Percentiles rank a stretch among this genome's conserved stretches.
Conservation (phyloP, 2,329 filamentous ascomycete species). For the Aspergillus fumigatus region DNA sequence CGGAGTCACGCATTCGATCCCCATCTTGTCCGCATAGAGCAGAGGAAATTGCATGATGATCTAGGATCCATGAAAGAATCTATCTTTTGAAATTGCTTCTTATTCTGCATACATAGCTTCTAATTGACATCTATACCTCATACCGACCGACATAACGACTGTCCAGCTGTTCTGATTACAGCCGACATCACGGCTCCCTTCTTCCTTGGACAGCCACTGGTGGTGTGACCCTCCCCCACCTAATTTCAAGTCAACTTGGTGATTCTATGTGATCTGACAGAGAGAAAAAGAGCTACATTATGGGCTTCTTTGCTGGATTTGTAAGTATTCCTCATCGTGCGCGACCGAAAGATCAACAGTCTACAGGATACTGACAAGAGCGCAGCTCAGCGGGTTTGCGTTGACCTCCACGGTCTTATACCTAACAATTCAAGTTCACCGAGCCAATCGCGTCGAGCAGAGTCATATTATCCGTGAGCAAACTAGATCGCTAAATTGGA, state of each 20-base stretch:
- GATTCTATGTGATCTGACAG: background rate
- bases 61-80: background rate
- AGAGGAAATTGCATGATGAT: background rate
- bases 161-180: background rate
- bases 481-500: slow-evolving; percentile 37
- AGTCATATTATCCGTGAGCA: slow-evolving; percentile 42
- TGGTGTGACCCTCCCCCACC: background rate
- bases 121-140: background rate
- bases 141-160: background rate
- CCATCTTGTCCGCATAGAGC: slow-evolving; percentile 10
- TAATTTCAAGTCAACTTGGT: background rate
- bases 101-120: background rate
- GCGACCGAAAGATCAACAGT: background rate
- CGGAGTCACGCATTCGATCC: slow-evolving; percentile 26
- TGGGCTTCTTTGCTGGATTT: slow-evolving; percentile 73
- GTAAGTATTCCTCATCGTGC: slow-evolving; percentile 49
- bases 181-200: background rate
- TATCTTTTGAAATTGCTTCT: background rate
- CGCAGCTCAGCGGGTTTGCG: slow-evolving; percentile 68
- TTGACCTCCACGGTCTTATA: slow-evolving; percentile 71
- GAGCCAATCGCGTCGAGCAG: slow-evolving; percentile 57
- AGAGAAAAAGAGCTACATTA: slow-evolving; percentile 26
- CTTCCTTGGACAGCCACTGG: background rate
- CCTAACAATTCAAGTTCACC: slow-evolving; percentile 65
- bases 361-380: background rate